Conservation (phyloP, 2,329 filamentous ascomycete genomes). For the Fusarium scirpi region DNA sequence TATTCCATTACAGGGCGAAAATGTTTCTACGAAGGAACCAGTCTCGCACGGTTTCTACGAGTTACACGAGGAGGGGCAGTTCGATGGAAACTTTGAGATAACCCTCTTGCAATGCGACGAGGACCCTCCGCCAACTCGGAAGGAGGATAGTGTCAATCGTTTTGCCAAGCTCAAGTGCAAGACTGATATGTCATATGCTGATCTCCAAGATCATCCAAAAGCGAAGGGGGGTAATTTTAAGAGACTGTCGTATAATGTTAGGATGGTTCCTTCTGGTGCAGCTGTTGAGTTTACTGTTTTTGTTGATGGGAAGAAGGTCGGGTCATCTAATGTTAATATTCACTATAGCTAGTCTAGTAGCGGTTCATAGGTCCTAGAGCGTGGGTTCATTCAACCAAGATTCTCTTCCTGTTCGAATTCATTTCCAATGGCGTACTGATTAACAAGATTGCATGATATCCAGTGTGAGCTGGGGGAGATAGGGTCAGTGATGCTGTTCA, state of each 20-base stretch:
- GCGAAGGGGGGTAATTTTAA: neutral
- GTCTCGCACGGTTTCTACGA: neutral
- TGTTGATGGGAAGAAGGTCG: neutral
- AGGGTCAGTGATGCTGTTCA: too few relatives aligned
- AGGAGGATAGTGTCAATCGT: neutral
- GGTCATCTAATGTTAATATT: neutral
- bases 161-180: neutral
- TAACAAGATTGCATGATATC: too few relatives aligned
- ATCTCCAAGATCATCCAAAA: neutral
- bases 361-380: too few relatives aligned
- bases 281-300: neutral
- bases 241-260: neutral
- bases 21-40: neutral
- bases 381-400: too few relatives aligned
- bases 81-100: neutral
- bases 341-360: neutral
- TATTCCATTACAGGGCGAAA: neutral
- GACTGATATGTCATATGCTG: neutral
- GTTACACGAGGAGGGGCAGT: accelerated
- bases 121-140: neutral
- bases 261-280: neutral
- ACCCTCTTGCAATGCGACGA: neutral
- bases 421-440: too few relatives aligned
- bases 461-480: too few relatives aligned
- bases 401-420: too few relatives aligned